Evolutionary conservation across 768 basidiomycete genomes (phyloP).

Genomic region (Kwoniella sp.): DNA sequence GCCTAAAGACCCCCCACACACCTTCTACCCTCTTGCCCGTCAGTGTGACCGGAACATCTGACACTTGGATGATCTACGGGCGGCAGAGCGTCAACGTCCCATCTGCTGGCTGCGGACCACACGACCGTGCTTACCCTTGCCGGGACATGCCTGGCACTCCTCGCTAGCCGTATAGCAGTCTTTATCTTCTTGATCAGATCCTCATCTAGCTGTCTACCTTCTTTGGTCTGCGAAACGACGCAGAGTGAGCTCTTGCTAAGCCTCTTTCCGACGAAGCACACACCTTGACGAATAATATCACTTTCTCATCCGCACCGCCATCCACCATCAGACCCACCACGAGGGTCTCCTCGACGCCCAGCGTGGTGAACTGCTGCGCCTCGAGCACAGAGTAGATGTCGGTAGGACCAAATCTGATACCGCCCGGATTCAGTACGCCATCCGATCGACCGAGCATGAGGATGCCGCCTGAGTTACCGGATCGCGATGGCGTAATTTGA

Average conservation of each 20-base stretch:
- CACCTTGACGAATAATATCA: slow-evolving; percentile 66
- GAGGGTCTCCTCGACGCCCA: slow-evolving; percentile 62
- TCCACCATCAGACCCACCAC: slow-evolving; percentile 68
- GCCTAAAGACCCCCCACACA: slow-evolving; percentile 1
- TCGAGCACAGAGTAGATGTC: slow-evolving; percentile 79
- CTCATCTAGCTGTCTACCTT: slow-evolving; percentile 55
- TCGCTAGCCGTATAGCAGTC: slow-evolving; percentile 59
- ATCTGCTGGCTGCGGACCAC: not conserved
- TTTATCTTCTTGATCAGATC: slow-evolving; percentile 60
- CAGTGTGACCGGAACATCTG: slow-evolving; percentile 71
- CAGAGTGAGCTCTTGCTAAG: not conserved
- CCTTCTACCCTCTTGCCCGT: slow-evolving; percentile 79
- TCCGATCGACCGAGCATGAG: slow-evolving; percentile 78
- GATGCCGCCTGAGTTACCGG: slow-evolving; percentile 70
- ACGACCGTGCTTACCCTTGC: slow-evolving; percentile 63
- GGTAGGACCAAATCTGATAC: slow-evolving; percentile 74
- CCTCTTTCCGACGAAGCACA: no score
- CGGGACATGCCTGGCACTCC: slow-evolving; percentile 73
- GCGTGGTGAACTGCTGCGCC: slow-evolving; percentile 53
- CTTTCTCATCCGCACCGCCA: slow-evolving; percentile 66
- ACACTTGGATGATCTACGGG: slow-evolving; percentile 60
- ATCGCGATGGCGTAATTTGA: slow-evolving; percentile 61
- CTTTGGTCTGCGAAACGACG: slow-evolving; percentile 39
- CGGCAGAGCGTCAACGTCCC: slow-evolving; percentile 53
- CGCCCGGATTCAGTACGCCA: slow-evolving; percentile 77